Evolutionary conservation across 768 basidiomycete species (phyloP).

Genomic region (Scleroderma bovista): DNA sequence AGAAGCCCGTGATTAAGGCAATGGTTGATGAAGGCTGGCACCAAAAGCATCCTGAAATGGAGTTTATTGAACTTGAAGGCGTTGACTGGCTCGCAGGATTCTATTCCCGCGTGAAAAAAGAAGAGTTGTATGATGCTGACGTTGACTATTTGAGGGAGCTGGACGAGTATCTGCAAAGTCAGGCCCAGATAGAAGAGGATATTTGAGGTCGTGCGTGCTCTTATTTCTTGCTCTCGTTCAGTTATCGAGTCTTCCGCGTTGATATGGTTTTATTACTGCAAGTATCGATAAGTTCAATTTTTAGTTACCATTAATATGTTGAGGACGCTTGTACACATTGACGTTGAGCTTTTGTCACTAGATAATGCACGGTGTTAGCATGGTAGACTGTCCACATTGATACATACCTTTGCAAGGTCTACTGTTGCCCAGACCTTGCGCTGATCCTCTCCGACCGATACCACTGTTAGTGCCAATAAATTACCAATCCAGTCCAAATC

Average conservation of each 20-base stretch:
- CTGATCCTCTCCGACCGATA: not conserved
- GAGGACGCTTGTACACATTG: no score
- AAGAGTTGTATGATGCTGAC: not conserved
- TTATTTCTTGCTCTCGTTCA: no score
- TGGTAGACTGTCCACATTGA: no score
- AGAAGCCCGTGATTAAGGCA: no score
- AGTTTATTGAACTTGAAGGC: not conserved
- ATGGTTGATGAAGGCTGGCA: not conserved
- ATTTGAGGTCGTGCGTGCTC: not conserved
- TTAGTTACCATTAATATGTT: no score
- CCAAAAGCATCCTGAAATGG: not conserved
- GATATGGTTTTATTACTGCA: no score
- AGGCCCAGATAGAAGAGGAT: not conserved
- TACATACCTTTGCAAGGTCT: not conserved
- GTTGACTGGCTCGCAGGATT: not conserved
- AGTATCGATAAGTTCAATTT: no score
- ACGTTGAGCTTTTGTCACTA: no score
- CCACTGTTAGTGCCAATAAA: not conserved
- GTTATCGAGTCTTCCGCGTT: no score
- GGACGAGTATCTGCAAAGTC: no score
- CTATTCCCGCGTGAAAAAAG: not conserved
- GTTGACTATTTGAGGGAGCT: not conserved
- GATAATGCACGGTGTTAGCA: no score
- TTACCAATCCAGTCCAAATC: not conserved
- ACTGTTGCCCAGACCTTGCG: conserved; percentile 4